These are phyloP conservation scores for Lachnellula hyalina DNA, from an alignment of 2,329 filamentous ascomycete species.

Conservation along the genomic window DNA sequence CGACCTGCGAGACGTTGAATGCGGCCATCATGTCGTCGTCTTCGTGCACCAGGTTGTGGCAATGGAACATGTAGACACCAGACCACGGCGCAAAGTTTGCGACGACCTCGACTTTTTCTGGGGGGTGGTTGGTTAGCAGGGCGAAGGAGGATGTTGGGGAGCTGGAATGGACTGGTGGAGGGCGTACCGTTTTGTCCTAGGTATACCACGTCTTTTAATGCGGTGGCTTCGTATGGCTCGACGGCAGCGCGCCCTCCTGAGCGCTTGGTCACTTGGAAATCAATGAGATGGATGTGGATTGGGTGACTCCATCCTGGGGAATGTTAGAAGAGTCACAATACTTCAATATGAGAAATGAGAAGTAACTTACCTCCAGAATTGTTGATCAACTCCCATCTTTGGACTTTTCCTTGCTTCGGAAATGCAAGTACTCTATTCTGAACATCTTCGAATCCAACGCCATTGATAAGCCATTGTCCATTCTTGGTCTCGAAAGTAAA, in stretches of 20 bases:
- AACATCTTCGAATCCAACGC: constrained; percentile 41
- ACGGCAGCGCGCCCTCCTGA: constrained; percentile 34
- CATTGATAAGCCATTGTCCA: constrained; percentile 48
- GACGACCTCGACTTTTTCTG: constrained; percentile 45
- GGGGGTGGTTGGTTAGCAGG: no score
- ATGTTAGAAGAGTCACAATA: neutral
- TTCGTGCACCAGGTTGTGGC: constrained; percentile 31
- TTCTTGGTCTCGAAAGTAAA: constrained; percentile 42
- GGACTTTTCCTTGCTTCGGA: constrained; percentile 40
- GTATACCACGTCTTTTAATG: constrained; percentile 54
- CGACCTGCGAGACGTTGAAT: constrained; percentile 21
- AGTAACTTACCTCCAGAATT: constrained; percentile 10
- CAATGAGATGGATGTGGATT: constrained; percentile 53
- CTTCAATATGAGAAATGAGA: neutral
- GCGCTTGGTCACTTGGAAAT: constrained; percentile 49
- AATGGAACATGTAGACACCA: constrained; percentile 45
- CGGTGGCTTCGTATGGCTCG: constrained; percentile 47
- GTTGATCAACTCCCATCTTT: constrained; percentile 34
- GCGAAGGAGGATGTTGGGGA: no score
- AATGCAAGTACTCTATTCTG: constrained; percentile 44
- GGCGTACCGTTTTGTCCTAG: constrained; percentile 36
- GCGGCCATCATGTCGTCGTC: constrained; percentile 32
- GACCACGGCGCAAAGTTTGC: constrained; percentile 49
- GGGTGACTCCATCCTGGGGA: constrained; percentile 16
- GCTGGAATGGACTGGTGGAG: neutral